phyloP scores from a whole-genome alignment of 2,329 filamentous ascomycete genomes.

The Trichophyton benhamiae region DNA sequence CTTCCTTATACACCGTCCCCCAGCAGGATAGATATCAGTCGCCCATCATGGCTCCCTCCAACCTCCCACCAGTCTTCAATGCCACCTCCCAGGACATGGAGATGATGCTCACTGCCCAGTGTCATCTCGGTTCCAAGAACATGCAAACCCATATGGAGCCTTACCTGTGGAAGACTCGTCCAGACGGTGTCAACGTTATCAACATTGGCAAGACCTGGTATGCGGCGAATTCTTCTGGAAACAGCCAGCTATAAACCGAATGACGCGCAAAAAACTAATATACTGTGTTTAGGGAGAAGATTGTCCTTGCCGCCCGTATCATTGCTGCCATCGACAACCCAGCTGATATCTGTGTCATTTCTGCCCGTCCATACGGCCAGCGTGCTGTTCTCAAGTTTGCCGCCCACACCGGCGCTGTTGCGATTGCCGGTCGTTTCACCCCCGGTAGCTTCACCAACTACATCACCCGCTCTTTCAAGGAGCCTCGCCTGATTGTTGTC shows the following conservation, averaged over 20 bases:
- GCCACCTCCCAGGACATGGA: conserved; percentile 97
- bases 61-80: conserved; percentile 92
- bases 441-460: conserved; percentile 99
- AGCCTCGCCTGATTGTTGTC: conserved; percentile 97
- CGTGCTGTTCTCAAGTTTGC: conserved; percentile 99
- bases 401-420: conserved; percentile 90
- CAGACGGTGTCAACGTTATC: conserved; percentile 95
- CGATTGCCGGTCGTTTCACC: conserved; percentile 99
- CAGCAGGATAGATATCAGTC: conserved; percentile 34
- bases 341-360: conserved; percentile 98
- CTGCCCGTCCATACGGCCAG: conserved; percentile 97
- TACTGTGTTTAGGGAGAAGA: conserved; percentile 71
- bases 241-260: not conserved
- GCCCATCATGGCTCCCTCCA: conserved; percentile 84
- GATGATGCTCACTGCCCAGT: conserved; percentile 95
- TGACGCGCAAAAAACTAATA: not conserved
- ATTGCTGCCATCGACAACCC: conserved; percentile 99
- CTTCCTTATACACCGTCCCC: conserved; percentile 22
- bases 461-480: conserved; percentile 99
- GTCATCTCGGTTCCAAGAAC: conserved; percentile 97
- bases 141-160: conserved; percentile 98
- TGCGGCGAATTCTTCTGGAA: not conserved
- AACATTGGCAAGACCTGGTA: conserved; percentile 99
- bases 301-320: conserved; percentile 95
- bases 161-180: conserved; percentile 99